Evolutionary conservation across 2,329 filamentous ascomycete species (phyloP).

Genomic region (Colletotrichum musae): DNA sequence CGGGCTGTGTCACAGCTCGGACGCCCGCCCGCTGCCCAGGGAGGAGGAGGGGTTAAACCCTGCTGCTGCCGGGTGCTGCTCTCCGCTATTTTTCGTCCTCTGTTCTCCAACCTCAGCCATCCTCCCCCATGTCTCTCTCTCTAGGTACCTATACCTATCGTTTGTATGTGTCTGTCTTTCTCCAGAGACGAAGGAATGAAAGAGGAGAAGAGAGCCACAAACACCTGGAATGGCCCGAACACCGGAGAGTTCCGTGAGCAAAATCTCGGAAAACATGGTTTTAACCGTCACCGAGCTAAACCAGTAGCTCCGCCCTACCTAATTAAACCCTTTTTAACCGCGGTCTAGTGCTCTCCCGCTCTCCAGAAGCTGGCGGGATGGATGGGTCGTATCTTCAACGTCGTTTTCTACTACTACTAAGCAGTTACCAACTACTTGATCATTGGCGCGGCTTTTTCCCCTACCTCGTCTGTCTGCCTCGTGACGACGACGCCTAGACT

Average conservation of each 20-base stretch:
- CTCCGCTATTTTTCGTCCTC: too few relatives aligned
- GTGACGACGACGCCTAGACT: slow-evolving; percentile 5
- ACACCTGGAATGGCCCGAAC: slow-evolving; percentile 4
- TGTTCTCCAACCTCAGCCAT: too few relatives aligned
- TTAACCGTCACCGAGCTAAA: neutral
- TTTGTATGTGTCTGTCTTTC: too few relatives aligned
- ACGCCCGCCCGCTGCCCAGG: neutral
- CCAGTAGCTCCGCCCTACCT: neutral
- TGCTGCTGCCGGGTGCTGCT: neutral
- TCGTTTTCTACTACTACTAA: too few relatives aligned
- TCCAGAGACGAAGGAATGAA: too few relatives aligned
- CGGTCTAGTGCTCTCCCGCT: neutral
- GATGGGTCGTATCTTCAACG: too few relatives aligned
- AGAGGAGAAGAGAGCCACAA: too few relatives aligned
- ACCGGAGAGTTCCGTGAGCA: slow-evolving; percentile 4
- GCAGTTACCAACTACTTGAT: too few relatives aligned
- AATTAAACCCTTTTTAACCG: neutral
- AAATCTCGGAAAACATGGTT: slow-evolving; percentile 4
- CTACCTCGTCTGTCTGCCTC: slow-evolving; percentile 4
- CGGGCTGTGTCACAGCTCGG: slow-evolving; percentile 27
- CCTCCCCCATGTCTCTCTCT: too few relatives aligned
- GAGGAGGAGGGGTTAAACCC: neutral
- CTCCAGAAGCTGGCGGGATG: neutral
- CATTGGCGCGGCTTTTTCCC: neutral
- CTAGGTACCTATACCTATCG: too few relatives aligned